Evolutionary conservation across 768 basidiomycete species (phyloP).

Genomic region (Agaricus subrufescens): DNA sequence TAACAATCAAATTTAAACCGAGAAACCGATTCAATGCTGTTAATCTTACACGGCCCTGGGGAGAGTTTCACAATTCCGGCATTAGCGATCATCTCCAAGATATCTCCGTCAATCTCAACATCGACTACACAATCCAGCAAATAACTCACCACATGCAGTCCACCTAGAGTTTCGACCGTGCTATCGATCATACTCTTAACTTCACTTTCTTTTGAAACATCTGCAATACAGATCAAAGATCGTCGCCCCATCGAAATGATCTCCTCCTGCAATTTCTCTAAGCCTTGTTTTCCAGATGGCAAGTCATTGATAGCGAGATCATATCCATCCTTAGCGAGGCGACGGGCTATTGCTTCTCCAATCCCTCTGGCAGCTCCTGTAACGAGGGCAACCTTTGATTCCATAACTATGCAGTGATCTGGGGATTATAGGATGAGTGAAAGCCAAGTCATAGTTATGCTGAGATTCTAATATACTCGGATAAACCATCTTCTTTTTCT

Average conservation of each 20-base stretch:
- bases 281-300: conserved; percentile 7
- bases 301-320: conserved; percentile 39
- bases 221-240: conserved; percentile 8
- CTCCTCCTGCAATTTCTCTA: conserved; percentile 11
- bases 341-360: conserved; percentile 38
- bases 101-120: not conserved
- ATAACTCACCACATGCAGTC: conserved; percentile 17
- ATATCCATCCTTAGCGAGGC: conserved; percentile 40
- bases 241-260: conserved; percentile 13
- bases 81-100: conserved; percentile 10
- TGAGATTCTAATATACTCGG: no score
- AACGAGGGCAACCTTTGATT: conserved; percentile 29
- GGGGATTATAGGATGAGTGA: not conserved
- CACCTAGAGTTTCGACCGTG: conserved; percentile 13
- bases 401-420: not conserved
- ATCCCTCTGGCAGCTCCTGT: conserved; percentile 44
- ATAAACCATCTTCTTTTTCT: no score
- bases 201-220: conserved; percentile 17
- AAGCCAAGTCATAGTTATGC: not conserved
- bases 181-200: conserved; percentile 16
- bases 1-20: not conserved
- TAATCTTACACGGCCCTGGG: not conserved
- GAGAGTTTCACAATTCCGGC: not conserved
- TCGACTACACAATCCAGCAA: not conserved
- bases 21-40: not conserved